Base-by-base conservation (phyloP, 352 stramenopile species). In the Pythium sp. region DNA sequence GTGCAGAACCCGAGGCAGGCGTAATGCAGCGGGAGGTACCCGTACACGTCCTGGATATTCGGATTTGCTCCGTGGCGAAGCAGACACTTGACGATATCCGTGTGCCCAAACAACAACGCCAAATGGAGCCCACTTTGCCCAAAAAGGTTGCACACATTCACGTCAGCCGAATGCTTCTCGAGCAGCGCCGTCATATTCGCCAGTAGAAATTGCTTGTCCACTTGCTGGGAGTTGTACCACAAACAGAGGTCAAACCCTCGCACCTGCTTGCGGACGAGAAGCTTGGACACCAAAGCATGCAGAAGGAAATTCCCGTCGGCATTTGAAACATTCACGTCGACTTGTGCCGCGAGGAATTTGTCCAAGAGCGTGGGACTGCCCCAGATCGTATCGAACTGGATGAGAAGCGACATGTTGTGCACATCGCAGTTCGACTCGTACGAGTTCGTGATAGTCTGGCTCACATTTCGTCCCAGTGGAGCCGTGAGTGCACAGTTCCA, bases 51-150 rank as follows among this genome's bases (percentile, higher is more conserved):
- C 14, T 74, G 75, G 8, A 90, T 62, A 28, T 91, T 93, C 6
- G 83, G 83, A 58, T 89, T 91, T 18, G 83, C 79, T 9, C 77
- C 80, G 59, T 72, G 73, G 9, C 38, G 36, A 1, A 94, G 57
- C 20, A 93, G 65, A 18, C 80, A 70, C n/a, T 74, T 68, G 0
- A 61, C 82, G 18, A 83, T 74, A 1, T 68, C 69, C 0, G 58
- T 69, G 58, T 93, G 85, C 0, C 84, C 87, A 67, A 90, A 79
- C 18, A 93, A 47, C n/a, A 94, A 49, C 2, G 83, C 79, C 43
- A 91, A 57, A 36, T 94, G 87, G 15, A 94, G 70, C 0, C 83
- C 70, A 18, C 85, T 92, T 28, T 92, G 87, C 0, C 83, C 85
- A 12, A 89, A 58, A 0, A 61, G 65, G 30, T 93, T 94, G 72